Evolutionary conservation across 345 rosid species (phyloP).

Genomic region (Eucalyptus shirleyi): DNA sequence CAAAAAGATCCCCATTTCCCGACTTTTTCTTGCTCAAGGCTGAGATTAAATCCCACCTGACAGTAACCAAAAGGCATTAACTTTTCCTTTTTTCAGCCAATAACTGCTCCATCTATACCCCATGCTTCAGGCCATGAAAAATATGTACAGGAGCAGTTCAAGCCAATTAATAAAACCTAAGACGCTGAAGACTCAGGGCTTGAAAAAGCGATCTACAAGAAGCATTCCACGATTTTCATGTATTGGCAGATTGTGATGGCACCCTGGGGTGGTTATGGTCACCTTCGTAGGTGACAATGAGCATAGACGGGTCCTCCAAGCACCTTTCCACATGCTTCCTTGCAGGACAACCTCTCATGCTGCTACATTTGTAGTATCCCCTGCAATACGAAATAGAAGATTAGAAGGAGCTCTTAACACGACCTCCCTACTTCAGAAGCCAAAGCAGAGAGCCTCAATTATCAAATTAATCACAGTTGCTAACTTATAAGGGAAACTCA

Average conservation of each 20-base stretch:
- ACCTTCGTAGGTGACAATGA: slow-evolving; percentile 88
- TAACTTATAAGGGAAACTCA: neutral
- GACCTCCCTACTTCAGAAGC: neutral
- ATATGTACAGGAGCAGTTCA: slow-evolving; percentile 52
- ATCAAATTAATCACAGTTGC: neutral
- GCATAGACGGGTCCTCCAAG: slow-evolving; percentile 90
- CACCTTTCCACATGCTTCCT: slow-evolving; percentile 98
- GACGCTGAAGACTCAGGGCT: neutral
- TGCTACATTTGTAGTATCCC: slow-evolving; percentile 98
- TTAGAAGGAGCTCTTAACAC: neutral
- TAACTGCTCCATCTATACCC: slow-evolving; percentile 16
- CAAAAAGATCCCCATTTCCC: neutral
- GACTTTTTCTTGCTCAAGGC: neutral
- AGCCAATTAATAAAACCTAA: neutral
- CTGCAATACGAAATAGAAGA: slow-evolving; percentile 19
- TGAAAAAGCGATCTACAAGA: neutral
- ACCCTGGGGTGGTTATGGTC: slow-evolving; percentile 80
- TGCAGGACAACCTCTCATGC: slow-evolving; percentile 98
- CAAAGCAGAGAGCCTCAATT: neutral
- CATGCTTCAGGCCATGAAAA: slow-evolving; percentile 16
- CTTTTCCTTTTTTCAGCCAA: neutral
- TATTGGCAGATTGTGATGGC: slow-evolving; percentile 53
- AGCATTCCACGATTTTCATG: slow-evolving; percentile 8
- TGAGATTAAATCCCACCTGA: neutral
- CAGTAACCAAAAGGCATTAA: neutral